phyloP scores from a whole-genome alignment of 129 eudicot species.

The Centella asiatica region DNA sequence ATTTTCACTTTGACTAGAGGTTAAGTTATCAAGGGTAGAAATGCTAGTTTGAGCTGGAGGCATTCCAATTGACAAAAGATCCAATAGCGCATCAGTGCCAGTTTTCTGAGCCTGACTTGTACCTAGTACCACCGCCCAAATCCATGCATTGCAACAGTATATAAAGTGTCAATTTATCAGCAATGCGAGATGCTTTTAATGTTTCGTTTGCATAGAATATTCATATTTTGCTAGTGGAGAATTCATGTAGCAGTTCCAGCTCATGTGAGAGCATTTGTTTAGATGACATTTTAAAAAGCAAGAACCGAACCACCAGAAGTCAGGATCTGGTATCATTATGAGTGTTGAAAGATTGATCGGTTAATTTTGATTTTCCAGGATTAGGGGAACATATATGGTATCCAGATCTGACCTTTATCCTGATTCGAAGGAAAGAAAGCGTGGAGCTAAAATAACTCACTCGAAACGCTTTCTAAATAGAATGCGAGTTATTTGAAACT shows the following conservation, averaged over 20 bases:
- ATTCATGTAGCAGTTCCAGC: too few relatives aligned
- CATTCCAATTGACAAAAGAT: conserved; percentile 77
- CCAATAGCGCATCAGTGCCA: conserved; percentile 71
- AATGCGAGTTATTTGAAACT: neutral
- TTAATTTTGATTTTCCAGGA: neutral
- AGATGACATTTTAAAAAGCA: neutral
- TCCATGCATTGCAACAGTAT: neutral
- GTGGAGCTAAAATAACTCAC: too few relatives aligned
- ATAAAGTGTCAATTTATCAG: too few relatives aligned
- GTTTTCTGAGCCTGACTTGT: conserved; percentile 55
- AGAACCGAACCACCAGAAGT: too few relatives aligned
- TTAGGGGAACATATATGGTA: neutral
- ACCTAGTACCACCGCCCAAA: conserved; percentile 28
- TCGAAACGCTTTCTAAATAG: too few relatives aligned
- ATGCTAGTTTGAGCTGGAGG: conserved; percentile 48
- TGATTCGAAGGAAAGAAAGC: too few relatives aligned
- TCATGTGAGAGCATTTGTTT: neutral
- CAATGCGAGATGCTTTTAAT: too few relatives aligned
- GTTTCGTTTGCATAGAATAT: too few relatives aligned
- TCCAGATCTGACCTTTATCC: neutral
- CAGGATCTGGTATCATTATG: too few relatives aligned
- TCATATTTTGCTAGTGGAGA: too few relatives aligned
- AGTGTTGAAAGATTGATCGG: neutral
- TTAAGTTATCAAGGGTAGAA: conserved; percentile 45
- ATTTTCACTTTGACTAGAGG: conserved; percentile 38